These are phyloP conservation scores for Sclerotinia borealis DNA, from an alignment of 2,329 filamentous ascomycete genomes.

Conservation along the genomic window DNA sequence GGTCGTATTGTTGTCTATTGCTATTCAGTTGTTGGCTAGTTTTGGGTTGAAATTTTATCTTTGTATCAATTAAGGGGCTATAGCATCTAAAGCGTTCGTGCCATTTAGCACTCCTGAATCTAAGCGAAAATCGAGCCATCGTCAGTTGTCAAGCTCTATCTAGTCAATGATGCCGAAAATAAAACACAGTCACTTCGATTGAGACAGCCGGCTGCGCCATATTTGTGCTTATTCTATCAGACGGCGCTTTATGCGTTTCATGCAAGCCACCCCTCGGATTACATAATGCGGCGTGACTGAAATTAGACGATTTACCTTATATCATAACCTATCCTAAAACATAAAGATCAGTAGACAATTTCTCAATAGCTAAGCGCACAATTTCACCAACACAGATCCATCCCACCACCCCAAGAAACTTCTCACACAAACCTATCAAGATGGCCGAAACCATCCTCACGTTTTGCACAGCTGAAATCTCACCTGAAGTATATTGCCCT, in stretches of 20 bases:
- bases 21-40: too few relatives aligned
- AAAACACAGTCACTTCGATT: neutral
- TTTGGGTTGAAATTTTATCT: too few relatives aligned
- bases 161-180: neutral
- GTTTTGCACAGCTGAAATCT: neutral
- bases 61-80: too few relatives aligned
- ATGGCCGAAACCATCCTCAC: neutral
- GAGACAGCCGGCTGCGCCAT: neutral
- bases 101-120: neutral
- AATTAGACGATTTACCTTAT: neutral
- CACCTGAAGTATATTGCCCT: neutral
- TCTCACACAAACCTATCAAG: neutral
- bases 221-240: neutral
- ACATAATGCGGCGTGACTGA: neutral
- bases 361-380: neutral
- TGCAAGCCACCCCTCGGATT: neutral
- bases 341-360: neutral
- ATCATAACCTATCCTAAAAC: neutral
- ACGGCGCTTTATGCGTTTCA: neutral
- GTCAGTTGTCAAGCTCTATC: neutral
- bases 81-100: too few relatives aligned
- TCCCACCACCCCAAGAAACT: neutral
- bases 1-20: too few relatives aligned
- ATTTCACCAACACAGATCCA: too few relatives aligned
- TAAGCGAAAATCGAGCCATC: neutral